Conservation (phyloP, 768 basidiomycete species). For the Russula ochroleuca region DNA sequence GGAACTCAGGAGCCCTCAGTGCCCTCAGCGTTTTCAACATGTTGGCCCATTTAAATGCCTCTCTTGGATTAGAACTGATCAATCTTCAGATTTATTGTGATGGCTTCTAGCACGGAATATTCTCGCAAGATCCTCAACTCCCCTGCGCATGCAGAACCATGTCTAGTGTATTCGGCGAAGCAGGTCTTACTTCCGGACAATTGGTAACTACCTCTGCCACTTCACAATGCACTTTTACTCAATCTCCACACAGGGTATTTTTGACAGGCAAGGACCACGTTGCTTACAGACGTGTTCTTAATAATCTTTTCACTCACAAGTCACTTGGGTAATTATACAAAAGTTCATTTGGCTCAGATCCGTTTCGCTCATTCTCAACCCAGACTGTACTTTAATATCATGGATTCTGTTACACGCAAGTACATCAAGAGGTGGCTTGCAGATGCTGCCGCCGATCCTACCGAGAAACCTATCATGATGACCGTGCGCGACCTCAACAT, state of each 20-base stretch:
- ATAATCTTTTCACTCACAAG: conserved; percentile 89
- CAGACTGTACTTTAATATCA: conserved; percentile 79
- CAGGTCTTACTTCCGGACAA: conserved; percentile 79
- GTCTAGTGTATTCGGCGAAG: conserved; percentile 90
- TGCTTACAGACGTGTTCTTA: conserved; percentile 88
- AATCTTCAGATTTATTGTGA: conserved; percentile 89
- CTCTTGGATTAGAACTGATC: conserved; percentile 11
- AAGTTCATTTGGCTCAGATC: not conserved
- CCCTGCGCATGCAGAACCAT: conserved; percentile 87
- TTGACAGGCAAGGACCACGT: conserved; percentile 89
- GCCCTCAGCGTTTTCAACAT: conserved; percentile 97
- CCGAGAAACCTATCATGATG: conserved; percentile 73
- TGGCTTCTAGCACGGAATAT: conserved; percentile 91
- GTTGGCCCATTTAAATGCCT: conserved; percentile 38
- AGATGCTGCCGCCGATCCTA: conserved; percentile 45
- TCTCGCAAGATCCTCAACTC: conserved; percentile 96
- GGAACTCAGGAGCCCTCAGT: conserved; percentile 84
- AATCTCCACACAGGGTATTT: conserved; percentile 74
- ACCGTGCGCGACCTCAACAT: conserved; percentile 92
- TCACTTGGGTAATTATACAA: conserved; percentile 66
- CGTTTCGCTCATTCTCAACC: not conserved
- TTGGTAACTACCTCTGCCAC: conserved; percentile 49
- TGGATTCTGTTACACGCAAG: conserved; percentile 76
- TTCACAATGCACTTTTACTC: not conserved
- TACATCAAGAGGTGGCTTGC: conserved; percentile 73